Evolutionary conservation across 1,139 yeast species (phyloP).

Genomic region (Yamadazyma dendronema): DNA sequence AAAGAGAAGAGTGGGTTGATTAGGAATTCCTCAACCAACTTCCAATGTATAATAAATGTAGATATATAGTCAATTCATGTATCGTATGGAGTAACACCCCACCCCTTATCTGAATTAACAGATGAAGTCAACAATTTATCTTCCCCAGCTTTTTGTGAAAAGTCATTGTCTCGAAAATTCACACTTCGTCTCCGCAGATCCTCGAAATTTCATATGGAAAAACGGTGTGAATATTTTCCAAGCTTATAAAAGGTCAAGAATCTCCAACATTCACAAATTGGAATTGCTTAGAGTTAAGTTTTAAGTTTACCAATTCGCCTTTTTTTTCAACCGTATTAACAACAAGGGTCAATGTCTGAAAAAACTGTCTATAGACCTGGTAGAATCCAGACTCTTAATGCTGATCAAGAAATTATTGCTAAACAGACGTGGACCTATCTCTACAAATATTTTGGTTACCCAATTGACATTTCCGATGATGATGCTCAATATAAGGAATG

Average conservation of each 20-base stretch:
- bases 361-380: conserved; percentile 31
- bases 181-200: conserved; percentile 9
- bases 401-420: conserved; percentile 39
- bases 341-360: too few species aligned
- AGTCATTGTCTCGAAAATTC: neutral
- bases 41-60: conserved; percentile 1
- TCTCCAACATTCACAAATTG: neutral
- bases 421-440: conserved; percentile 45
- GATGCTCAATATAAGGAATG: conserved; percentile 35
- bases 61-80: too few species aligned
- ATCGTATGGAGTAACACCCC: too few species aligned
- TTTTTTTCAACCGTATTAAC: too few species aligned
- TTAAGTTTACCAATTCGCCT: too few species aligned
- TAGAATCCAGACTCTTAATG: conserved; percentile 39
- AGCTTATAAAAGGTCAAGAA: neutral
- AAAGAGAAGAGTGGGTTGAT: conserved; percentile 22
- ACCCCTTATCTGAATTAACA: too few species aligned
- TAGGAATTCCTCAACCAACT: neutral
- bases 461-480: conserved; percentile 26
- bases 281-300: too few species aligned
- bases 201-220: conserved; percentile 9
- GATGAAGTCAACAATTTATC: too few species aligned
- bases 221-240: conserved; percentile 2
- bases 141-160: neutral
- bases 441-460: conserved; percentile 40